Evolutionary conservation across 2,329 filamentous ascomycete species (phyloP).

Genomic region (Juglanconis sp.): DNA sequence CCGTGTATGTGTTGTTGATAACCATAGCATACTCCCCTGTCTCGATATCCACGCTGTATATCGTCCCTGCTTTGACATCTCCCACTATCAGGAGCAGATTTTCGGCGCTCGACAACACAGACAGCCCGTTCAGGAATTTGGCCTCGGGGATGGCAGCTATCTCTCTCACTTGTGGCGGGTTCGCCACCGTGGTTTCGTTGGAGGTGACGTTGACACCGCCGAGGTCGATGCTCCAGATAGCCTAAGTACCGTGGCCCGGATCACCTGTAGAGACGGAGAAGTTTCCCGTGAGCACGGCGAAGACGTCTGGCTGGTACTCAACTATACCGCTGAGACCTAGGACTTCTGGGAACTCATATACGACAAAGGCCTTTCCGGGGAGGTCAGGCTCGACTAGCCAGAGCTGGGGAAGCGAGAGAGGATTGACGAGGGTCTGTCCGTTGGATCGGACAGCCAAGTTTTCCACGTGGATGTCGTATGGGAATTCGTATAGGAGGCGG

Average conservation of each 20-base stretch:
- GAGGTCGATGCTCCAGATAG: constrained; percentile 24
- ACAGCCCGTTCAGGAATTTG: constrained; percentile 27
- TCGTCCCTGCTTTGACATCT: constrained; percentile 22
- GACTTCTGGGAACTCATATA: constrained; percentile 27
- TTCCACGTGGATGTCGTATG: constrained; percentile 23
- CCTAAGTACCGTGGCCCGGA: constrained; percentile 17
- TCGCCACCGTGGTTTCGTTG: constrained; percentile 5
- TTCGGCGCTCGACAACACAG: constrained; percentile 16
- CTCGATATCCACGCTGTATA: constrained; percentile 23
- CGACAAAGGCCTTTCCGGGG: constrained; percentile 21
- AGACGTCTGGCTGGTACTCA: constrained; percentile 30
- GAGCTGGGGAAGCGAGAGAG: constrained; percentile 29
- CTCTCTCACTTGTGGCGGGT: constrained; percentile 20
- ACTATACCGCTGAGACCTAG: constrained; percentile 33
- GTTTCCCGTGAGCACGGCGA: constrained; percentile 28
- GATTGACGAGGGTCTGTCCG: constrained; percentile 32
- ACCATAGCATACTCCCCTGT: constrained; percentile 23
- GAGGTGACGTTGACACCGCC: constrained; percentile 22
- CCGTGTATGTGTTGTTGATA: constrained; percentile 25
- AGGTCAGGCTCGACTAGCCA: constrained; percentile 30
- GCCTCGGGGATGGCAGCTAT: constrained; percentile 21
- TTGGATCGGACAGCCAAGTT: constrained; percentile 35
- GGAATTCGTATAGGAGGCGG: constrained; percentile 13
- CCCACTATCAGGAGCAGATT: constrained; percentile 21
- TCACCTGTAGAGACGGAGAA: constrained; percentile 20